Evolutionary conservation across 371 early-diverging fungal genomes (phyloP), one percentile per base, ranked within the genome.

Genomic region (Mortierella sp.): DNA sequence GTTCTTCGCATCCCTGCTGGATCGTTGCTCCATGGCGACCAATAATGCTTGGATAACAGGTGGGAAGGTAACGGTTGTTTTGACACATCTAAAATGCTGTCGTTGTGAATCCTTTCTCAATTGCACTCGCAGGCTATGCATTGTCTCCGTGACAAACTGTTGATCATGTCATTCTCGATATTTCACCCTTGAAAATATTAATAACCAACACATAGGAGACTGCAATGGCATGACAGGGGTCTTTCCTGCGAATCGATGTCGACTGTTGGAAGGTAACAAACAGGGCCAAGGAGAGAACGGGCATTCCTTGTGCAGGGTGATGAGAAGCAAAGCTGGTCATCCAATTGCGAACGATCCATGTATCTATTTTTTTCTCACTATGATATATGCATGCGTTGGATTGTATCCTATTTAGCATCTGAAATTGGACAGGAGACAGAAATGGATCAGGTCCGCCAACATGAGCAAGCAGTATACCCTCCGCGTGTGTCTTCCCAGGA

Each of bases 201-300:
- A 38, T 7, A 26, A 31, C 11, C 16, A 38, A 26, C 10, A 24
- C 16, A n/a, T 70, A 84, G 84, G 84, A 50, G 79, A 73, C 3
- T 81, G 84, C 68, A 81, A 84, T 71, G 81, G 84, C 54, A 50
- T 78, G 3, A 78, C 79, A 58, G 84, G 84, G 47, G 79, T 84
- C 34, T 84, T 84, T 65, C 84, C 84, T 58, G 84, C 84, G 10
- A 84, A 84, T 68, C 81, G 84, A 13, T 84, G 84, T 57, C 81
- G 72, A 47, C 78, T 84, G 44, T 48, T 81, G 55, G 50, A 74
- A 73, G 81, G 84, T 81, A 81, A 54, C 21, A 34, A 55, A 31
- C 13, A 31, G 26, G 19, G 55, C 10, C 55, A 55, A n/a, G 19
- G n/a, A n/a, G 3, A 38, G 55, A 52, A 55, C 50, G 50, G 50